Conservation (phyloP, 805 yeast genomes). For the Nakazawaea sp. region DNA sequence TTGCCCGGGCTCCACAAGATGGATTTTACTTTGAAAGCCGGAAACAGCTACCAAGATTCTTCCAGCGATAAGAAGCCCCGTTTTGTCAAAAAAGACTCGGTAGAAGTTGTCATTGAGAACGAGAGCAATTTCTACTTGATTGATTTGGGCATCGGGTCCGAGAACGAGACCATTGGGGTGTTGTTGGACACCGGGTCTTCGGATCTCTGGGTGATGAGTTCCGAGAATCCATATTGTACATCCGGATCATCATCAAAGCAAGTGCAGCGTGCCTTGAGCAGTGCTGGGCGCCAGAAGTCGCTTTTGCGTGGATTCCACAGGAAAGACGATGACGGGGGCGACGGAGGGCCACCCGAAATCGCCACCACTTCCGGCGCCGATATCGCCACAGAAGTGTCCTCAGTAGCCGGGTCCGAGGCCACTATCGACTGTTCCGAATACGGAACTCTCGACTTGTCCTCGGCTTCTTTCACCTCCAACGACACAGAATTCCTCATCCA, state of each 20-base stretch:
- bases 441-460: constrained; percentile 43
- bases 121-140: constrained; percentile 23
- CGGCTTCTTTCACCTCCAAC: constrained; percentile 33
- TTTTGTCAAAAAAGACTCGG: constrained; percentile 4
- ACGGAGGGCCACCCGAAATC: constrained; percentile 6
- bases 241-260: constrained; percentile 10
- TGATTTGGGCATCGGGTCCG: constrained; percentile 30
- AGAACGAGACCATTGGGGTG: constrained; percentile 32
- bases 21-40: constrained; percentile 3
- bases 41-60: neutral
- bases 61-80: neutral
- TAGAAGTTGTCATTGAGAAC: constrained; percentile 11
- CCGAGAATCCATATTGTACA: constrained; percentile 21
- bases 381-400: neutral
- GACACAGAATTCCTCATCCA: constrained; percentile 32
- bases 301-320: neutral
- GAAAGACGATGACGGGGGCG: neutral
- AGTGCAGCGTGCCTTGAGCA: neutral
- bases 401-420: constrained; percentile 10
- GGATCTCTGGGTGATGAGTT: constrained; percentile 39
- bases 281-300: no score
- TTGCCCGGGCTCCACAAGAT: constrained; percentile 1
- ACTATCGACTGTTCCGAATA: constrained; percentile 33
- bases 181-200: constrained; percentile 45
- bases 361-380: neutral